Conservation (phyloP, 495 filamentous ascomycete genomes). For the Aspergillus kassunensis region DNA sequence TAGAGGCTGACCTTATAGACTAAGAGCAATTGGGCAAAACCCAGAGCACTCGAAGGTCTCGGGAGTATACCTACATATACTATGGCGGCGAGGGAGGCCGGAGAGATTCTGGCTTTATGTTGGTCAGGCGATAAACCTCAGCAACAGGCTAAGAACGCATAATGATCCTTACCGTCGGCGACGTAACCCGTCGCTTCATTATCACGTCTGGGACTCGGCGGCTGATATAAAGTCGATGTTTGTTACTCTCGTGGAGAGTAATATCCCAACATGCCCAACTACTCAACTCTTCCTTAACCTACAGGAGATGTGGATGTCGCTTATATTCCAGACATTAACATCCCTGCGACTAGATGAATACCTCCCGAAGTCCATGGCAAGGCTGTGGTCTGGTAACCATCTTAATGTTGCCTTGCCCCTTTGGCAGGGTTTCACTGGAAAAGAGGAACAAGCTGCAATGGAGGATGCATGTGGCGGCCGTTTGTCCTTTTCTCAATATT, state of each 20-base stretch:
- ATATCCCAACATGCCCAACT: not conserved
- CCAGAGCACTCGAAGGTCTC: not conserved
- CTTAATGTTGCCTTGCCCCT: slow-evolving; percentile 15
- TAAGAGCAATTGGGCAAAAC: not conserved
- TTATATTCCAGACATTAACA: slow-evolving; percentile 13
- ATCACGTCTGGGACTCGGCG: slow-evolving; percentile 14
- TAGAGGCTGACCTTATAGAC: not conserved
- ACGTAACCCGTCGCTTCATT: slow-evolving; percentile 7
- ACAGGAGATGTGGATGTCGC: slow-evolving; percentile 17
- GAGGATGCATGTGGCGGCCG: too few species aligned
- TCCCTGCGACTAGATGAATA: slow-evolving; percentile 6
- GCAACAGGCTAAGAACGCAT: slow-evolving; percentile 2
- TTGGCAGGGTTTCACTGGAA: too few species aligned
- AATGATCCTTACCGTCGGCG: slow-evolving; percentile 5
- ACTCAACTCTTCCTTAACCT: slow-evolving; percentile 12
- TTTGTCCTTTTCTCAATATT: not conserved
- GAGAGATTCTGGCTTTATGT: slow-evolving; percentile 14
- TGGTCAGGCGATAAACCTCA: slow-evolving; percentile 11
- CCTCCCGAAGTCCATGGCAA: not conserved
- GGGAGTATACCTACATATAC: slow-evolving; percentile 10
- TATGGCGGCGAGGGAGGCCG: not conserved
- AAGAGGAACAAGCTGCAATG: too few species aligned
- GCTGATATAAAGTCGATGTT: slow-evolving; percentile 12
- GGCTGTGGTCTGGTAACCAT: slow-evolving; percentile 12
- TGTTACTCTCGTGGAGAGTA: slow-evolving; percentile 10